A percentile compares a stretch with the other conserved stretches of the same genome.
These are phyloP conservation scores for Verticillium tricorpus DNA, from an alignment of 2,329 filamentous ascomycete species.

Conservation along the genomic window DNA sequence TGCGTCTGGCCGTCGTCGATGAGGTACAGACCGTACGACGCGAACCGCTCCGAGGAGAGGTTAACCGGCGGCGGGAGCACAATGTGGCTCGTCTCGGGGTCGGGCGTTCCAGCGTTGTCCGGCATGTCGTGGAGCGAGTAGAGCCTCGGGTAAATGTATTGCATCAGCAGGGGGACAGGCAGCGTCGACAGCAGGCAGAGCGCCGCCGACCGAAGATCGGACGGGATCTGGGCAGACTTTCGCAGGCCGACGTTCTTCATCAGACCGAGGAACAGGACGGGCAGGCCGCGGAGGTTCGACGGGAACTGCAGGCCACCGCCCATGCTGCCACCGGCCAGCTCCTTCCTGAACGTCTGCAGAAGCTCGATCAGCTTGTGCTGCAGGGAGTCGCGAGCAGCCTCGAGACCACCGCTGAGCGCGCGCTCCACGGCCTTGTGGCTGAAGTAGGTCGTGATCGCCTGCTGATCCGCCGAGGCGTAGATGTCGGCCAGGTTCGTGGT, in stretches of 20 bases:
- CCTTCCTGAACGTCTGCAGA: slow-evolving; percentile 92
- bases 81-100: slow-evolving; percentile 83
- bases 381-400: slow-evolving; percentile 84
- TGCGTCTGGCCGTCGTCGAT: slow-evolving; percentile 97
- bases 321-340: slow-evolving; percentile 92
- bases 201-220: slow-evolving; percentile 87
- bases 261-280: slow-evolving; percentile 85
- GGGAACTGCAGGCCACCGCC: slow-evolving; percentile 93
- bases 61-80: slow-evolving; percentile 80
- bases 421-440: slow-evolving; percentile 97
- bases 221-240: slow-evolving; percentile 89
- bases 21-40: slow-evolving; percentile 87
- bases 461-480: slow-evolving; percentile 92
- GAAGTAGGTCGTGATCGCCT: slow-evolving; percentile 89
- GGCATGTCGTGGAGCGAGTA: slow-evolving; percentile 97
- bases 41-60: slow-evolving; percentile 81
- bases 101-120: slow-evolving; percentile 81
- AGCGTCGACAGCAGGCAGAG: slow-evolving; percentile 92
- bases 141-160: slow-evolving; percentile 83
- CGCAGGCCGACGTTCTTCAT: slow-evolving; percentile 95
- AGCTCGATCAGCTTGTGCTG: slow-evolving; percentile 91
- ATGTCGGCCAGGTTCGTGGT: slow-evolving; percentile 86
- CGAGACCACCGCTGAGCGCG: slow-evolving; percentile 77
- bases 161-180: slow-evolving; percentile 81
- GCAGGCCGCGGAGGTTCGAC: slow-evolving; percentile 82